Evolutionary conservation across 176 grass and related monocot genomes (phyloP), one percentile per base, ranked within the genome.

Genomic region (Ensete glaucum): DNA sequence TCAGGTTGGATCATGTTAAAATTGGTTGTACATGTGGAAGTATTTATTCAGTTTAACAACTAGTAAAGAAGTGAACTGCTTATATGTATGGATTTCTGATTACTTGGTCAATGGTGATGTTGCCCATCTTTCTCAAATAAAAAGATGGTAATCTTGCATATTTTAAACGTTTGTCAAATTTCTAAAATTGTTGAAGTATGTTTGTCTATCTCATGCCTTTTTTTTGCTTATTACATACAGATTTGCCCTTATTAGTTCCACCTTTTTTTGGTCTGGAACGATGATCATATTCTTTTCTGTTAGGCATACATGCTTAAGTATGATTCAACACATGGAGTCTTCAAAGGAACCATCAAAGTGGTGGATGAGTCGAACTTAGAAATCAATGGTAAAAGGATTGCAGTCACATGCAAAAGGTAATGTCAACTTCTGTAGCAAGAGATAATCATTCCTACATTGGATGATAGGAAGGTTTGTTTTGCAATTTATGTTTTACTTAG

Each of bases 301-400:
- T 70, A 96, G 92, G 92, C 87, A 22, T 96, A 89, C 78, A 89
- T 96, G 87, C 86, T 96, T 68, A 96, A 96, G 74, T 92, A 96
- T 50, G 92, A 96, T 84, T 96, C 89, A 6, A 92, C 85, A 0
- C 92, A 96, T 58, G 85, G 92, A 67, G 63, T 71, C 80, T 96
- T 87, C 75, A 89, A 87, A 66, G 85, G 92, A 71, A 78, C 82
- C 74, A 87, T 96, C 58, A 87, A 87, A 66, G 89, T 92, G 53
- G 16, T 89, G 52, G 87, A 96, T 53, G 80, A 76, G 25, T 86
- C 87, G 23, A 86, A 83, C 57, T 82, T 96, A 82, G 89, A 92
- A 73, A 94, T 96, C 69, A 87, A 96, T 86, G 92, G 89, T 76
- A 96, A 92, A 79, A 92, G 79, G 71, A 85, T 89, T 50, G 77